Evolutionary conservation across 352 stramenopile species (phyloP).

Genomic region (Pythium aristosporum): DNA sequence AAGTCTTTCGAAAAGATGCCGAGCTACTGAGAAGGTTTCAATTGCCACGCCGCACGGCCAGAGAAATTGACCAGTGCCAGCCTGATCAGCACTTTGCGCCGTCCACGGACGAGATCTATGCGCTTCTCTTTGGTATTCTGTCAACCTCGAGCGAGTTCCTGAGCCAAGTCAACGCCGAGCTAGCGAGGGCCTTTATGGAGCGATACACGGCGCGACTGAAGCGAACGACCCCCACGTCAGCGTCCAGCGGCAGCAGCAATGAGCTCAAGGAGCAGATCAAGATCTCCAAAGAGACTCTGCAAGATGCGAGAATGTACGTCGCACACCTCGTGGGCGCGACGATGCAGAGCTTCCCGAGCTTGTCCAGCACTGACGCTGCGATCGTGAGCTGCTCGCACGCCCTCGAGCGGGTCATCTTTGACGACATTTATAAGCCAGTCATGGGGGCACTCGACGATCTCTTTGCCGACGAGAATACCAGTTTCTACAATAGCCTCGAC

Average conservation of each 20-base stretch:
- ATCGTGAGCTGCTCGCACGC: constrained; percentile 49
- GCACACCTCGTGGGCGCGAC: constrained; percentile 54
- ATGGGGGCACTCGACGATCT: constrained; percentile 50
- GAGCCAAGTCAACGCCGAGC: constrained; percentile 59
- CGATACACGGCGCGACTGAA: constrained; percentile 8
- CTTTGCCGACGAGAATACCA: constrained; percentile 43
- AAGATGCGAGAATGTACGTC: constrained; percentile 72
- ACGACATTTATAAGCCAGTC: constrained; percentile 62
- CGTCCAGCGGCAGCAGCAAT: constrained; percentile 6
- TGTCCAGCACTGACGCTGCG: constrained; percentile 49
- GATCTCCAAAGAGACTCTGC: constrained; percentile 41
- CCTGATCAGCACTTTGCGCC: constrained; percentile 11
- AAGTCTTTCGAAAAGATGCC: constrained; percentile 52
- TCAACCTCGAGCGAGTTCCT: constrained; percentile 53
- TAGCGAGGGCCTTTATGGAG: constrained; percentile 42
- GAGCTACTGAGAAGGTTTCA: constrained; percentile 60
- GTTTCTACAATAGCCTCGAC: constrained; percentile 48
- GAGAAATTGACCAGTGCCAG: neutral
- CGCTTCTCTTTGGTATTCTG: constrained; percentile 58
- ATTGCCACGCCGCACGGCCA: constrained; percentile 3
- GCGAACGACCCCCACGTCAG: neutral
- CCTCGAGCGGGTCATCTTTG: constrained; percentile 64
- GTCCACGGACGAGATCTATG: constrained; percentile 44
- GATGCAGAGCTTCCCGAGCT: constrained; percentile 58
- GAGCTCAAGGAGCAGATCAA: neutral